Base-by-base conservation (phyloP, 78 protist genomes). In the Speleostelium caveatum region DNA sequence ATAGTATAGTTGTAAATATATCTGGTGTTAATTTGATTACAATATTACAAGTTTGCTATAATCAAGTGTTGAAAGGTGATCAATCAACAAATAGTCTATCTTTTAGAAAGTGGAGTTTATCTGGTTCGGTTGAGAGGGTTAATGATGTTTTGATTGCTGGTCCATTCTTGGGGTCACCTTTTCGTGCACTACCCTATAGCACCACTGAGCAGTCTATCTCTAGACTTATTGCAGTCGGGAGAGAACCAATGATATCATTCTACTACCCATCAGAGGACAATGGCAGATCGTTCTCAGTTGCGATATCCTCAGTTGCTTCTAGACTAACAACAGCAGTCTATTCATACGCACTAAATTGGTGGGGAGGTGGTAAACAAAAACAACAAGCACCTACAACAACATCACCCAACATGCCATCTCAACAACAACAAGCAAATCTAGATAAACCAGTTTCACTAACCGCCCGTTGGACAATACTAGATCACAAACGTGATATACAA, bases 331-430 rank as follows among this genome's bases (percentile, higher is more conserved):
- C 86, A 14, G 95, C 95, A 19, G 80, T 91, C 32, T 75, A 65
- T 51, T 91, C 95, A 22, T 74, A 71, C 33, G 95, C 95, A 2
- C 71, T 71, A 51, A 77, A 62, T 33, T 91, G 95, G 95, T 91
- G 94, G 94, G 69, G 79, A 7, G 72, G 90, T 36, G 49, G 66
- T 0, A n/a, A 2, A 1, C 7, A 53, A 49, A 1, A 73, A 42
- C 65, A 73, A 10, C 1, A 49, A 55, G 16, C 28, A 35, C 63
- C 53, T 45, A 14, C 26, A 1, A 26, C 16, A 1, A 17, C 28
- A 17, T 28, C 62, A 26, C 26, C 35, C 26, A 51, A 53, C 6
- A 53, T 22, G 16, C 38, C 8, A 26, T 6, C 19, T 8, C 24
- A 41, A 69, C 90, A 53, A 42, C 10, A 35, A 32, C 63, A 65